A percentile compares a stretch with the other conserved stretches of the same genome.
phyloP scores from a whole-genome alignment of 176 grass and related monocot genomes.

The Areca catechu region DNA sequence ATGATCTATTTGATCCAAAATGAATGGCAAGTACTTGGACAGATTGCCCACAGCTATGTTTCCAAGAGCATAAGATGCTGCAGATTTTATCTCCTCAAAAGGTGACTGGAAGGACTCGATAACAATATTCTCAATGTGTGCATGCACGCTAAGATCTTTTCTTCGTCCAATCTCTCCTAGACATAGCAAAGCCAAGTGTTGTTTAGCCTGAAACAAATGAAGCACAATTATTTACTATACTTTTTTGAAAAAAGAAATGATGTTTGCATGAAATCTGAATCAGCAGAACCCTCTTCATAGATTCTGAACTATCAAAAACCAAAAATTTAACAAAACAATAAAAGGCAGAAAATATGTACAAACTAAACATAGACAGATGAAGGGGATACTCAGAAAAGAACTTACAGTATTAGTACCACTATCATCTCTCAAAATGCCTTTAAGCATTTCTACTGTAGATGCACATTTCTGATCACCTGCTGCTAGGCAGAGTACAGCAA shows the following conservation, averaged over 20 bases:
- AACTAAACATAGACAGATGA: not conserved
- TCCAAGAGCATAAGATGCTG: slow-evolving; percentile 86
- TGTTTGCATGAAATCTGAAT: not conserved
- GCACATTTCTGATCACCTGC: slow-evolving; percentile 84
- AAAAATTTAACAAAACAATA: too few species aligned
- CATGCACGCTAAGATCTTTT: slow-evolving; percentile 68
- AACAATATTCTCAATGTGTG: slow-evolving; percentile 86
- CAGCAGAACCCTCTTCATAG: too few species aligned
- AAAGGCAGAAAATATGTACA: too few species aligned
- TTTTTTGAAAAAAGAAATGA: not conserved
- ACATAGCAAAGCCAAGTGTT: slow-evolving; percentile 81
- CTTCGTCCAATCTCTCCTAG: slow-evolving; percentile 83
- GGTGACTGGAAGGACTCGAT: slow-evolving; percentile 96
- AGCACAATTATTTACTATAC: not conserved
- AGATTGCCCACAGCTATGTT: slow-evolving; percentile 93
- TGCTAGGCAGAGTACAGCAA: slow-evolving; percentile 86
- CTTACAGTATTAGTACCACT: slow-evolving; percentile 51
- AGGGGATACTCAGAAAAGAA: not conserved
- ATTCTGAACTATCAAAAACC: too few species aligned
- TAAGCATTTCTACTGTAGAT: slow-evolving; percentile 83
- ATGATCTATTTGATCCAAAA: slow-evolving; percentile 89
- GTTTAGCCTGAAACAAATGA: slow-evolving; percentile 55
- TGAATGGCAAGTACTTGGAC: slow-evolving; percentile 86
- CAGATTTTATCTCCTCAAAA: slow-evolving; percentile 95
- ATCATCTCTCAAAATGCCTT: slow-evolving; percentile 76